Percentiles rank a stretch among this genome's conserved stretches.
Evolutionary conservation across 192 early-diverging fungal genomes (phyloP).

Genomic region (Funneliformis mosseae): DNA sequence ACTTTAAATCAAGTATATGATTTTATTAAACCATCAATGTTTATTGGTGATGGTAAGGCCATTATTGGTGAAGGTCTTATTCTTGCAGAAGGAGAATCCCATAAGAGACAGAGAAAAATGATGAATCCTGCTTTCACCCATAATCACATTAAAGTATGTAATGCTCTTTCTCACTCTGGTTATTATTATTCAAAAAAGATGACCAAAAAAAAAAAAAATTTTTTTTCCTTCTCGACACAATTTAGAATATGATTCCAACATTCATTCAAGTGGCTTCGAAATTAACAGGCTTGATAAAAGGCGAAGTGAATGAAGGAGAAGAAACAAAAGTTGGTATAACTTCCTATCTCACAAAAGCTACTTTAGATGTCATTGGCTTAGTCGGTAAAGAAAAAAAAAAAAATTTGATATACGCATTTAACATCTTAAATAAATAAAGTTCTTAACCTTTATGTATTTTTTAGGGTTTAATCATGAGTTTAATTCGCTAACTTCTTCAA

Average conservation of each 20-base stretch:
- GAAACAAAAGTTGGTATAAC: slow-evolving; percentile 42
- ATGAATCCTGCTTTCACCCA: slow-evolving; percentile 57
- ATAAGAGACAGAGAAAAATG: slow-evolving; percentile 58
- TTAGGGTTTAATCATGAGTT: slow-evolving; percentile 54
- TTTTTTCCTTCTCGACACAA: neutral
- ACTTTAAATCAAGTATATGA: slow-evolving; percentile 49
- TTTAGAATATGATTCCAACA: slow-evolving; percentile 22
- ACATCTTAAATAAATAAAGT: neutral
- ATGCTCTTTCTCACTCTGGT: slow-evolving; percentile 30
- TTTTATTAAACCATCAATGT: slow-evolving; percentile 42
- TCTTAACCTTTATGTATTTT: neutral
- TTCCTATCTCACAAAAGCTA: slow-evolving; percentile 41
- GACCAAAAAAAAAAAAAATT: too few relatives aligned
- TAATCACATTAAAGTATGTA: slow-evolving; percentile 40
- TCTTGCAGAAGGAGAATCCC: slow-evolving; percentile 54
- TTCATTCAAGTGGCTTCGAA: slow-evolving; percentile 38
- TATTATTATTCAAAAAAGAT: neutral
- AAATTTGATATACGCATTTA: neutral
- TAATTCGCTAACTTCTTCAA: slow-evolving; percentile 41
- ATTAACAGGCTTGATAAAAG: slow-evolving; percentile 44
- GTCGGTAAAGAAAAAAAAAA: slow-evolving; percentile 30
- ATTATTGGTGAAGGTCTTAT: slow-evolving; percentile 53
- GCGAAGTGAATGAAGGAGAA: slow-evolving; percentile 26
- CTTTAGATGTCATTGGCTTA: slow-evolving; percentile 51
- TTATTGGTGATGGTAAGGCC: slow-evolving; percentile 32